A percentile compares a stretch with the other conserved stretches of the same genome.
These are phyloP conservation scores for Raddia guianensis DNA, from an alignment of 176 grass and related monocot species.

Conservation along the genomic window DNA sequence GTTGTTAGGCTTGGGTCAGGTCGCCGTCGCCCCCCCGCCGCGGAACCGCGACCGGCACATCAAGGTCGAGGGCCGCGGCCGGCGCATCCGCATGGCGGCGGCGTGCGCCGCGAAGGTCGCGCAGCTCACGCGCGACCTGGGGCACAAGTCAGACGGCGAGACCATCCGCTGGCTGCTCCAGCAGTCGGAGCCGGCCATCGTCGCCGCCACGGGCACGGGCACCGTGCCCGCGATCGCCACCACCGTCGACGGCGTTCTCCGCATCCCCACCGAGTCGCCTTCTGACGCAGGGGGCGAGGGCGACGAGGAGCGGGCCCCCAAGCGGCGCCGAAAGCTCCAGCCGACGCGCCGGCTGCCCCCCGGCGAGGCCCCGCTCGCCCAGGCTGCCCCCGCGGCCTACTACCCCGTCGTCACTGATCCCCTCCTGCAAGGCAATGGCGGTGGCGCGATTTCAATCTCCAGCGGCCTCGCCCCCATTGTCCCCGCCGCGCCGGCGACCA, in stretches of 20 bases:
- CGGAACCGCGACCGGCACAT: slow-evolving; percentile 83
- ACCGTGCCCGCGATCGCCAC: slow-evolving; percentile 82
- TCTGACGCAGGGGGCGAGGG: not conserved
- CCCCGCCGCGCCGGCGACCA: slow-evolving; percentile 1
- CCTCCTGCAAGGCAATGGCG: slow-evolving; percentile 55
- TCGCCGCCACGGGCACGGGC: slow-evolving; percentile 83
- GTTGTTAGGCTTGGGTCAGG: slow-evolving; percentile 44
- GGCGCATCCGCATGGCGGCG: slow-evolving; percentile 83
- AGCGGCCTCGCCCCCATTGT: slow-evolving; percentile 64
- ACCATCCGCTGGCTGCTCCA: slow-evolving; percentile 90
- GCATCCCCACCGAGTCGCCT: slow-evolving; percentile 62
- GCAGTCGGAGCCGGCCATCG: slow-evolving; percentile 80
- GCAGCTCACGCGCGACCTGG: slow-evolving; percentile 72
- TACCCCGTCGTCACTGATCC: slow-evolving; percentile 65
- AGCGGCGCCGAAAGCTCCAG: slow-evolving; percentile 79
- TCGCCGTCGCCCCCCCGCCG: slow-evolving; percentile 46
- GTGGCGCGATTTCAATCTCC: slow-evolving; percentile 63
- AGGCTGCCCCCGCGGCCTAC: slow-evolving; percentile 38
- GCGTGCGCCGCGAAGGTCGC: slow-evolving; percentile 69
- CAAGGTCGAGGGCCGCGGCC: slow-evolving; percentile 90
- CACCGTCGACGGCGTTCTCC: slow-evolving; percentile 65
- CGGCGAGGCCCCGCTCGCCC: not conserved
- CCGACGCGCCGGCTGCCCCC: slow-evolving; percentile 51
- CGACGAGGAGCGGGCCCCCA: slow-evolving; percentile 32
- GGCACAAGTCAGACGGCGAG: slow-evolving; percentile 87